These are phyloP conservation scores for Vitis rotundifolia DNA, from an alignment of 164 flowering plant genomes.

Conservation along the genomic window DNA sequence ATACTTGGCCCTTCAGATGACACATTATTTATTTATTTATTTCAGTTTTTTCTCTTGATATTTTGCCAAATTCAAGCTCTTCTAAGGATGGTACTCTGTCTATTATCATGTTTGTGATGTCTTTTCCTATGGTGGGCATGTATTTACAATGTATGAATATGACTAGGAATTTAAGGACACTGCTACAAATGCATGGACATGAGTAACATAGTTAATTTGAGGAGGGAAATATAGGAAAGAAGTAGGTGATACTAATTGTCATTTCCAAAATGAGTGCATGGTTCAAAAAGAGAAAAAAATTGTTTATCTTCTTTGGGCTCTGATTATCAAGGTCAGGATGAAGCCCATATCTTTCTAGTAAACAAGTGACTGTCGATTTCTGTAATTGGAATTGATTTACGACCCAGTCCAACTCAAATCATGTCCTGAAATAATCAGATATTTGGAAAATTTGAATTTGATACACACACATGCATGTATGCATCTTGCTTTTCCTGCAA, in stretches of 20 bases:
- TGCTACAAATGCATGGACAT: neutral
- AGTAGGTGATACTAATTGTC: neutral
- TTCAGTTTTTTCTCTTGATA: neutral
- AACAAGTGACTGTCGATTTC: no score
- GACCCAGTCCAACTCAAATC: no score
- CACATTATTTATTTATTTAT: no score
- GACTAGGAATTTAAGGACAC: neutral
- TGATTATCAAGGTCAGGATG: no score
- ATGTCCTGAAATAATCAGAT: no score
- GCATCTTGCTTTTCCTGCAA: no score
- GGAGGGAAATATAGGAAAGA: neutral
- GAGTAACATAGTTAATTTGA: neutral
- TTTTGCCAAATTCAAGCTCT: neutral
- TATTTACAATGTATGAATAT: neutral
- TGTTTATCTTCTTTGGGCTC: no score
- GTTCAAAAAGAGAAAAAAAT: no score
- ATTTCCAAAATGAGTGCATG: neutral
- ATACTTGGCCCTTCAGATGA: neutral
- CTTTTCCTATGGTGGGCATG: neutral
- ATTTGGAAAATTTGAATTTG: no score
- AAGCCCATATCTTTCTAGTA: no score
- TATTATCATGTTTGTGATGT: neutral
- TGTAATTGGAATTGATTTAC: no score
- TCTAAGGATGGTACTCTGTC: neutral
- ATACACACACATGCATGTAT: no score